A percentile compares a stretch with the other conserved stretches of the same genome.
phyloP scores from a whole-genome alignment of 257 asterid genomes.

The Solanum pimpinellifolium region DNA sequence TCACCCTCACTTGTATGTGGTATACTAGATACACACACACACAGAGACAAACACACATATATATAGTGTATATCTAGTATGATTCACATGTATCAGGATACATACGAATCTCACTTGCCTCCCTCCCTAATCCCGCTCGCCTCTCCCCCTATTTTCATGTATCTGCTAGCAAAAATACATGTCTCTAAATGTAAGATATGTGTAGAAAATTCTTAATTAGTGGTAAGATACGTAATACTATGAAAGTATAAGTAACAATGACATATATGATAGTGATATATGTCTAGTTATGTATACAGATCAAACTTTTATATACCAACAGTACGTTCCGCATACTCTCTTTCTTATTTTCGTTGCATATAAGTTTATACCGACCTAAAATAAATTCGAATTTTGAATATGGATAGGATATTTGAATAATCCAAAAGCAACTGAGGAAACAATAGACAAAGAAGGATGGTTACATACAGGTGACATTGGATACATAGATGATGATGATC shows the following conservation, averaged over 20 bases:
- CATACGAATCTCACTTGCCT: no score
- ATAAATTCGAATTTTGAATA: not conserved
- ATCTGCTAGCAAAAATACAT: no score
- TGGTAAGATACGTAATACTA: no score
- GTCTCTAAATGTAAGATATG: no score
- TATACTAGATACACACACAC: not conserved
- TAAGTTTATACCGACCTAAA: not conserved
- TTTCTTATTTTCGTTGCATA: not conserved
- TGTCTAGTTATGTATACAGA: rapidly evolving
- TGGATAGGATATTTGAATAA: constrained; percentile 26
- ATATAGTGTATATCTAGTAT: no score
- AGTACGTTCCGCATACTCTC: rapidly evolving
- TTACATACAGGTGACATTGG: constrained; percentile 37
- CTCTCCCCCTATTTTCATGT: no score
- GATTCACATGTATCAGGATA: no score
- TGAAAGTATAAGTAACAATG: no score
- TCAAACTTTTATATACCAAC: not conserved
- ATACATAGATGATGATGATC: constrained; percentile 23
- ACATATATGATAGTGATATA: not conserved
- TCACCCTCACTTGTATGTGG: not conserved
- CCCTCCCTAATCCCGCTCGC: no score
- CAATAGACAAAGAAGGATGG: constrained; percentile 34
- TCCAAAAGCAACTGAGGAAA: constrained; percentile 14
- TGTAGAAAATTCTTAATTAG: no score
- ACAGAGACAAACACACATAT: no score